A percentile compares a stretch with the other conserved stretches of the same genome.
Conservation (phyloP, 768 basidiomycete species). For the Fomitopsis pulvina region DNA sequence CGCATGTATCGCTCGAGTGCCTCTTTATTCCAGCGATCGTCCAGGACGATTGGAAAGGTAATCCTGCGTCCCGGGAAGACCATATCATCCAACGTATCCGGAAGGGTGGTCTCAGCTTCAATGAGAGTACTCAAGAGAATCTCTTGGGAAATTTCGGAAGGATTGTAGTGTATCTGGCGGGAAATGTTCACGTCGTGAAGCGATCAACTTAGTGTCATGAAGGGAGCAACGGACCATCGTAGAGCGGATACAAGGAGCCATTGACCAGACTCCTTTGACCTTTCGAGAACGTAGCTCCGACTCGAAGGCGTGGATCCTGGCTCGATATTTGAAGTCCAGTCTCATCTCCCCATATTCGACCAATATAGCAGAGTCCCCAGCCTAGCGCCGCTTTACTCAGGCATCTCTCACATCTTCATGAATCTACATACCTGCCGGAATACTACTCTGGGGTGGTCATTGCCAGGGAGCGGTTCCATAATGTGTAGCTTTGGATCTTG, state of each 20-base stretch:
- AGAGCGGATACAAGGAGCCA: conserved; percentile 50
- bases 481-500: conserved; percentile 35
- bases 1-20: conserved; percentile 53
- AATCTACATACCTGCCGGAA: conserved; percentile 44
- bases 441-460: conserved; percentile 28
- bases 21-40: conserved; percentile 51
- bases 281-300: conserved; percentile 26
- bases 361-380: conserved; percentile 57
- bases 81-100: conserved; percentile 32
- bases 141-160: conserved; percentile 32
- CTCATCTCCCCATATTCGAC: conserved; percentile 55
- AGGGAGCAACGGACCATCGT: conserved; percentile 38
- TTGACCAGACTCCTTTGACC: conserved; percentile 31
- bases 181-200: neutral
- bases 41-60: conserved; percentile 54
- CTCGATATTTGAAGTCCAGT: conserved; percentile 46
- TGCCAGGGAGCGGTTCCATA: conserved; percentile 6
- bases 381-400: conserved; percentile 26
- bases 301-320: conserved; percentile 53
- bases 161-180: conserved; percentile 53
- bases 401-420: neutral
- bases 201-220: neutral
- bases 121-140: conserved; percentile 37
- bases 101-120: conserved; percentile 31
- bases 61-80: conserved; percentile 46